These are phyloP conservation scores for Cutaneotrichosporon cutaneum DNA, from an alignment of 1,284 basidiomycete species.

Conservation along the genomic window DNA sequence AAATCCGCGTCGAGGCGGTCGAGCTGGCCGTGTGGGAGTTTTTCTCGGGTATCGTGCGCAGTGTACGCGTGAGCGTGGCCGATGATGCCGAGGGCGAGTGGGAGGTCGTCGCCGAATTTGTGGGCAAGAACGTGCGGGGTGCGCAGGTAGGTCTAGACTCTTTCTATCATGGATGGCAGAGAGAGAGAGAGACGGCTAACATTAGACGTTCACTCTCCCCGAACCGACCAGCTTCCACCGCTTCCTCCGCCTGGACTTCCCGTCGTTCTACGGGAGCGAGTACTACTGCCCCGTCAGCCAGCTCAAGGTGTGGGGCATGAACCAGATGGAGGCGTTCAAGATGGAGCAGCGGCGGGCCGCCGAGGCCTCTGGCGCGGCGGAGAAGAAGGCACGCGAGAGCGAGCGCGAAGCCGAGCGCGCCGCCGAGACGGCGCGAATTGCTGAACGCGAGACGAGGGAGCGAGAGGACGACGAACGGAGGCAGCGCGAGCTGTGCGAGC, in stretches of 20 bases:
- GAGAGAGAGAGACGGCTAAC: constrained; percentile 54
- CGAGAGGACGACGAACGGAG: constrained; percentile 31
- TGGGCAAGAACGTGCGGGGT: constrained; percentile 85
- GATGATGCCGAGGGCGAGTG: constrained; percentile 58
- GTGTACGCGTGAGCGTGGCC: constrained; percentile 81
- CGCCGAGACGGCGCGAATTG: constrained; percentile 34
- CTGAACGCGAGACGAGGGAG: constrained; percentile 23
- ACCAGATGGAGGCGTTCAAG: constrained; percentile 94
- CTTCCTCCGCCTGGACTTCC: constrained; percentile 91
- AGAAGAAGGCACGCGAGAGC: constrained; percentile 32
- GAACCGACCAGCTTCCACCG: constrained; percentile 79
- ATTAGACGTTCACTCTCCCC: constrained; percentile 63
- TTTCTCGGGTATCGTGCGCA: constrained; percentile 94
- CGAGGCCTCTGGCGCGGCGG: constrained; percentile 28
- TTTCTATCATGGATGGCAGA: neutral
- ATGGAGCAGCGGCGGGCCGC: constrained; percentile 63
- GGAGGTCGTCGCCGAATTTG: constrained; percentile 65
- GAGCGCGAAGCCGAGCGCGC: constrained; percentile 34
- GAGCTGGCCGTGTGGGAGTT: constrained; percentile 97
- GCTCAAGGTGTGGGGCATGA: constrained; percentile 90
- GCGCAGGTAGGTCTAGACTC: constrained; percentile 76
- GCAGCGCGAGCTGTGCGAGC: constrained; percentile 41
- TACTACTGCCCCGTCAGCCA: constrained; percentile 95
- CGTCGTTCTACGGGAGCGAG: constrained; percentile 89
- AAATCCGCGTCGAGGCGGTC: constrained; percentile 92